These are phyloP conservation scores for Trichosporon sp. DNA, from an alignment of 1,284 basidiomycete genomes.

Conservation along the genomic window DNA sequence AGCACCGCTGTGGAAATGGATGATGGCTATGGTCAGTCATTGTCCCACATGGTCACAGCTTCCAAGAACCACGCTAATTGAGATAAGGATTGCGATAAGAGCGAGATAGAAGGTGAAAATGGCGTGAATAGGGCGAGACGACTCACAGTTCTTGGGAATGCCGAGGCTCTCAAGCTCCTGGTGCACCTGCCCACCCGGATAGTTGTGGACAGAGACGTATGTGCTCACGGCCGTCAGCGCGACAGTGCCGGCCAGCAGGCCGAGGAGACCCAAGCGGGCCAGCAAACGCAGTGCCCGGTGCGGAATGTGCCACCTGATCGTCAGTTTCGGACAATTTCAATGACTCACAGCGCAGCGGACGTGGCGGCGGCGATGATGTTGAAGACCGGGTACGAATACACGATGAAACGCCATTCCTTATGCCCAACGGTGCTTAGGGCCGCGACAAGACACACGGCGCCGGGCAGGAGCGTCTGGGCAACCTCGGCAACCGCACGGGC, in stretches of 20 bases:
- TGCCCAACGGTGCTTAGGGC: constrained; percentile 65
- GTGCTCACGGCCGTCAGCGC: constrained; percentile 55
- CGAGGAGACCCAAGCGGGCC: constrained; percentile 46
- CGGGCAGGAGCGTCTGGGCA: constrained; percentile 37
- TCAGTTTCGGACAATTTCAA: background rate
- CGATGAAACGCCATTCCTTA: constrained; percentile 88
- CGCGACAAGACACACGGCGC: constrained; percentile 57
- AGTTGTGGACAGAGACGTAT: constrained; percentile 66
- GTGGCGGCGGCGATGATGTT: constrained; percentile 73
- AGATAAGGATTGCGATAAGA: background rate
- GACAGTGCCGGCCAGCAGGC: constrained; percentile 54
- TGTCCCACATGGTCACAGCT: background rate
- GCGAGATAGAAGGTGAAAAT: background rate
- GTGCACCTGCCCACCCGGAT: constrained; percentile 82
- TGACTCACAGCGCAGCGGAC: constrained; percentile 23
- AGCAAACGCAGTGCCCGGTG: background rate
- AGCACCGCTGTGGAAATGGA: constrained; percentile 42
- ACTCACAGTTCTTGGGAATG: constrained; percentile 6
- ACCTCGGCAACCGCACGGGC: constrained; percentile 17
- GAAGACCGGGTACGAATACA: constrained; percentile 76
- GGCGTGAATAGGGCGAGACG: background rate
- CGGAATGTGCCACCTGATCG: constrained; percentile 18
- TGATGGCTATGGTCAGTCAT: constrained; percentile 24
- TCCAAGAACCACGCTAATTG: background rate
- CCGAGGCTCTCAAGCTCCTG: constrained; percentile 56